These are phyloP conservation scores for Zanthoxylum bungeanum DNA, from an alignment of 345 rosid genomes.

Conservation along the genomic window DNA sequence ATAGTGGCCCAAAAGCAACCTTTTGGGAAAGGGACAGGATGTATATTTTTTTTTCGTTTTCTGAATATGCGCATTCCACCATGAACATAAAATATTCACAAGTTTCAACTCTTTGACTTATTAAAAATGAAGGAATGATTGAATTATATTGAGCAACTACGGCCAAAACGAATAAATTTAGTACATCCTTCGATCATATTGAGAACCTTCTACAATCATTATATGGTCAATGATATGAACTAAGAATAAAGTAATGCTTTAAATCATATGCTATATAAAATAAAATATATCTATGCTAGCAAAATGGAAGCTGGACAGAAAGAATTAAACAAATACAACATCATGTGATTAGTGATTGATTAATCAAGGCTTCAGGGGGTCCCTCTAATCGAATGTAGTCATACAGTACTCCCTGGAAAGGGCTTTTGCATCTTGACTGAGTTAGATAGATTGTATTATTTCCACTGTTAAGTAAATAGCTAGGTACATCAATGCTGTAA, in stretches of 20 bases:
- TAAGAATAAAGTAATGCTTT: neutral
- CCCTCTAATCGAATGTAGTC: slow-evolving; percentile 89
- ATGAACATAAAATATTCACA: too few relatives aligned
- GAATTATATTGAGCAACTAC: neutral
- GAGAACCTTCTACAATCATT: neutral
- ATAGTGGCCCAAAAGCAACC: too few relatives aligned
- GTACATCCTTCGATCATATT: neutral
- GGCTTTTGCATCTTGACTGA: slow-evolving; percentile 42
- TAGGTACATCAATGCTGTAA: slow-evolving; percentile 45
- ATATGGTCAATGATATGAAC: neutral
- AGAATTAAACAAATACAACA: neutral
- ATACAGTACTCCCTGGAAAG: slow-evolving; percentile 73
- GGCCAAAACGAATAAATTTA: neutral
- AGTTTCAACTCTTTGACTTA: too few relatives aligned
- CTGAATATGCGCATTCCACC: too few relatives aligned
- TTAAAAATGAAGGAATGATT: too few relatives aligned
- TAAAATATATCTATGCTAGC: neutral
- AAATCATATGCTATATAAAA: neutral
- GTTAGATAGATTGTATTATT: slow-evolving; percentile 62
- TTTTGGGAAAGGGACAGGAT: too few relatives aligned
- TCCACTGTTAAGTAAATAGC: slow-evolving; percentile 36
- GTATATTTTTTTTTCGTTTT: too few relatives aligned
- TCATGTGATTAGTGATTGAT: neutral
- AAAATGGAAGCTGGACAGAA: neutral
- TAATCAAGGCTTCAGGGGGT: slow-evolving; percentile 27